Evolutionary conservation across 176 grass and related monocot species (phyloP), one percentile per base, ranked within the genome.

Genomic region (Eleusine indica): DNA sequence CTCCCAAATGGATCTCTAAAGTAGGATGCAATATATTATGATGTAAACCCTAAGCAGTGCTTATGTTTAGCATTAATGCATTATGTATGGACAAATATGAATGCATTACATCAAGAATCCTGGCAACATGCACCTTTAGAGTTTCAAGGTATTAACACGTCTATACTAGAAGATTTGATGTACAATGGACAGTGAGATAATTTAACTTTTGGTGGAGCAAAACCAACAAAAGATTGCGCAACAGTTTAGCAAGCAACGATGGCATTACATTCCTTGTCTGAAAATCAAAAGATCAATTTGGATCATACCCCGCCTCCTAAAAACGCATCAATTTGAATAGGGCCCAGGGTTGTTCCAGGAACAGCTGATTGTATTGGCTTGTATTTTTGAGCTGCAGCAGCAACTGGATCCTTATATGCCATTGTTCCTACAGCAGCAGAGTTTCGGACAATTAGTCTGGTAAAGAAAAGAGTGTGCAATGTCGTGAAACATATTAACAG

Each of bases 281-380:
- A 76, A 44, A 80, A 82, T 14, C 53, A 76, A 74, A 15, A n/a
- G 16, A 87, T 47, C 9, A 75, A 40, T 78, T 29, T 32, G 53
- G 64, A 79, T 86, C 69, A 38, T 88, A 98, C 96, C 76, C 91
- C 91, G 74, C 89, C 93, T 82, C 85, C 89, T 86, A 86, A 84
- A 86, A 98, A 98, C 66, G 93, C 93, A 71, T 95, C 96, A 18
- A 98, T 98, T 86, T 95, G 85, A 82, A 95, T 98, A 77, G 96
- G 96, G 18, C 96, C 96, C 56, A 98, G 85, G 17, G 96, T 98
- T 66, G 96, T 98, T 85, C 96, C 93, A 58, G 93, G 96, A 87
- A 98, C 96, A 86, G 96, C 87, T 61, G 93, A 98, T 70, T 98
- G 93, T 85, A 98, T 95, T 71, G 96, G 96, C 81, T 93, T 92